Percentiles rank a stretch among this genome's conserved stretches.
phyloP scores from a whole-genome alignment of 2,329 filamentous ascomycete genomes.

The Penicillium digitatum region DNA sequence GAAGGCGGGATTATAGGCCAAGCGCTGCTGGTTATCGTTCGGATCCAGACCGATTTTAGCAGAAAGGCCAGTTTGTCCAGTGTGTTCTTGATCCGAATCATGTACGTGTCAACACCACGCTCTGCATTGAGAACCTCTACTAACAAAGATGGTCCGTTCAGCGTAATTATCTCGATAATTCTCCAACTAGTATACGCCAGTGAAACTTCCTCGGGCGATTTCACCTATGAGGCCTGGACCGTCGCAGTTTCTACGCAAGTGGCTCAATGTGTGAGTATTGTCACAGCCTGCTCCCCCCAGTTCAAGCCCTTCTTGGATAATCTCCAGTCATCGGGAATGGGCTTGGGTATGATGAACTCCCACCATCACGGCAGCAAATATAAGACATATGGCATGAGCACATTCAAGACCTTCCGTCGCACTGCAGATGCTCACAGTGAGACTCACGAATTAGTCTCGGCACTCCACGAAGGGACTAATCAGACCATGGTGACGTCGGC shows the following conservation, averaged over 20 bases:
- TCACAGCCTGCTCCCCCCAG: conserved; percentile 30
- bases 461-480: conserved; percentile 10
- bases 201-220: conserved; percentile 12
- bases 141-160: neutral
- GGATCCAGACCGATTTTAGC: conserved; percentile 20
- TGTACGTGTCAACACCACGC: conserved; percentile 16
- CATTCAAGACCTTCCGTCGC: conserved; percentile 9
- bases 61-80: conserved; percentile 17
- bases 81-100: conserved; percentile 23
- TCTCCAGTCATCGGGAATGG: conserved; percentile 30
- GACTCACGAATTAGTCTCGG: conserved; percentile 14
- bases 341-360: conserved; percentile 15
- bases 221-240: conserved; percentile 23
- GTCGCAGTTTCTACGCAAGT: conserved; percentile 17
- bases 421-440: conserved; percentile 9
- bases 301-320: conserved; percentile 32
- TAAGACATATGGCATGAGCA: conserved; percentile 14
- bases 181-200: conserved; percentile 22
- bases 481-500: conserved; percentile 13
- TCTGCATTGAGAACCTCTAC: neutral
- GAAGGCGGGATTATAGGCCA: conserved; percentile 24
- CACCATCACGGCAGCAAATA: conserved; percentile 13
- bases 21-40: conserved; percentile 22
- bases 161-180: conserved; percentile 24
- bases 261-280: conserved; percentile 26